Percentiles rank a stretch among this genome's conserved stretches.
Evolutionary conservation across 441 rosid species (phyloP).

Genomic region (Cnidoscolus chayamansa): DNA sequence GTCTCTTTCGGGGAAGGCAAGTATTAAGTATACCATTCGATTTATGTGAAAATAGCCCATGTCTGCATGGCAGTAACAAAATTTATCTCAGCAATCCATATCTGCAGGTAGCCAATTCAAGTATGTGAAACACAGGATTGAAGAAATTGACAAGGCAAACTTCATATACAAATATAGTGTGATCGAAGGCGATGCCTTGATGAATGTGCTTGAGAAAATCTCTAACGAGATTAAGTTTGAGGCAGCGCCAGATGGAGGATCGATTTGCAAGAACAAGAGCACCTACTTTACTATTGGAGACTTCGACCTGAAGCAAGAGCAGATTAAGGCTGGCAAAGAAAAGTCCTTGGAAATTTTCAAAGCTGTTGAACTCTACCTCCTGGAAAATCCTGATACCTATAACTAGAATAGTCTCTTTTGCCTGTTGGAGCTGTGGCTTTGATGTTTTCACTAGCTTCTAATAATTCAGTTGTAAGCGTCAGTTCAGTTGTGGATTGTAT

Average conservation of each 20-base stretch:
- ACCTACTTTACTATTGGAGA: conserved; percentile 5
- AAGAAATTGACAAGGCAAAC: conserved; percentile 36
- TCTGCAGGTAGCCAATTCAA: conserved; percentile 28
- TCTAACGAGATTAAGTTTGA: conserved; percentile 22
- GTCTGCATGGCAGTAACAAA: no score
- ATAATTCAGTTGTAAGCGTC: no score
- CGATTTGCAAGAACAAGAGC: background rate
- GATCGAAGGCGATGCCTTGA: conserved; percentile 13
- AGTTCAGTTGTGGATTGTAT: no score
- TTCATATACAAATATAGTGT: conserved; percentile 20
- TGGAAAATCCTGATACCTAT: conserved; percentile 22
- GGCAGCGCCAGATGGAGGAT: conserved; percentile 17
- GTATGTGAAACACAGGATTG: conserved; percentile 31
- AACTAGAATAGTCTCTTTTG: no score
- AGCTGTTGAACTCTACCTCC: conserved; percentile 9
- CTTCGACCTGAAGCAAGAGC: conserved; percentile 3
- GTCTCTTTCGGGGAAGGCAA: conserved; percentile 23
- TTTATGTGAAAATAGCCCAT: no score
- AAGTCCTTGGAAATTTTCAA: conserved; percentile 7
- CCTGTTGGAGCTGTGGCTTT: no score
- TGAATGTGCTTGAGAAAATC: conserved; percentile 27
- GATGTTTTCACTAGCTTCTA: no score
- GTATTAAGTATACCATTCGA: no score
- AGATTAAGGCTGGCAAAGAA: conserved; percentile 6
- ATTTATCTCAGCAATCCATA: no score